Base-by-base conservation (phyloP, 1,284 basidiomycete genomes). In the Fomitopsis schrenkii region DNA sequence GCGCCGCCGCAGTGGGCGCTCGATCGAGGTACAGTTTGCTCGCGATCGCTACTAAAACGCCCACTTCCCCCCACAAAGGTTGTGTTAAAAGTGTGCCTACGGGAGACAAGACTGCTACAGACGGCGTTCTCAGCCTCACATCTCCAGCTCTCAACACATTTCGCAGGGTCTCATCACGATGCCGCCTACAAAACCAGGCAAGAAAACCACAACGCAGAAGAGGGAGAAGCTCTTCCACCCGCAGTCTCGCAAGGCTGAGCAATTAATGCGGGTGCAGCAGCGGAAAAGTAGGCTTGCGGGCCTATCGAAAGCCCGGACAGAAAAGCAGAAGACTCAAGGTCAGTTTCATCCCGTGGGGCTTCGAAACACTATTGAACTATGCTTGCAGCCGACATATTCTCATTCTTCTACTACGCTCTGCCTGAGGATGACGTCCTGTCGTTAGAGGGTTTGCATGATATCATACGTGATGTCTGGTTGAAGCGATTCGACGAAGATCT, bases 221-320 rank as follows among this genome's bases (percentile, higher is more conserved):
- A 91, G 86, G 74, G 88, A 91, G 68, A 93, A 93, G 68, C 68
- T 92, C 10, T 89, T 89, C 65, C 91, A 94, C 70, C 91, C 91
- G 4, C 79, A 87, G 58, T 94, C 91, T 35, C 80, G 91, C 62
- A 92, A 93, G 80, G 94, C 94, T 2, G 86, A 83, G 19, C 94
- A 95, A 71, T 80, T 95, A 10, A 81, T 84, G 19, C 84, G 93
- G 41, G 83, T 86, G 58, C 83, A 89, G 57, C 75, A 93, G 28
- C 82, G 93, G 60, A 89, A 89, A 66, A 80, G 81, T 28, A 95
- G 90, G 73, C 79, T 95, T 22, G 80, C 79, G 17, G 83, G 83
- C 64, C 78, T 82, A 54, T 76, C 80, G 28, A 75, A 79, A 58
- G 83, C 87, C 72, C 80, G 90, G 61, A 67, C 68, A 12, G 80